Evolutionary conservation across 106 monocot genomes (phyloP).

Genomic region (Dendrobium officinale): DNA sequence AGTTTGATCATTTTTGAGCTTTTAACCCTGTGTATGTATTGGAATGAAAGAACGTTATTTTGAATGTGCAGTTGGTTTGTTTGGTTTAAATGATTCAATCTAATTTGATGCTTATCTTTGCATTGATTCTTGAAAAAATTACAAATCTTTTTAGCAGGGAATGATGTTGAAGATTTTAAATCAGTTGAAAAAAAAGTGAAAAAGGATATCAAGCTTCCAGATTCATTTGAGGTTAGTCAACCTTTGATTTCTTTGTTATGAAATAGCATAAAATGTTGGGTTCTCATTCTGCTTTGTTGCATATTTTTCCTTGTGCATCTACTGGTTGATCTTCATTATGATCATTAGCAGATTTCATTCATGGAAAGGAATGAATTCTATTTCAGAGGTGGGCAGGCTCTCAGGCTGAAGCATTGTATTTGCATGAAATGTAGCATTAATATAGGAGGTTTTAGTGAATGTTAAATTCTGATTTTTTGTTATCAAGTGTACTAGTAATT

Average conservation of each 20-base stretch:
- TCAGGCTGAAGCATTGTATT: neutral
- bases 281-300: neutral
- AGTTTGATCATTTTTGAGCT: neutral
- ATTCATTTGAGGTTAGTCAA: constrained; percentile 2
- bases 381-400: neutral
- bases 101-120: neutral
- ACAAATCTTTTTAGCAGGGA: neutral
- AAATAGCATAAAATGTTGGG: neutral
- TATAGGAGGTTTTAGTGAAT: neutral
- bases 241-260: neutral
- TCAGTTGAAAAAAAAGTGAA: neutral
- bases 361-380: neutral
- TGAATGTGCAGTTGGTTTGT: neutral
- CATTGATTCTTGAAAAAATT: neutral
- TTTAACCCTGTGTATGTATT: neutral
- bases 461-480: neutral
- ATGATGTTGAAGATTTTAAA: neutral
- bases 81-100: neutral
- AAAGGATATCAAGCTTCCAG: neutral
- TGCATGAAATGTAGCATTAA: neutral
- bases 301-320: neutral
- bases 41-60: neutral
- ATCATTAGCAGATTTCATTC: neutral
- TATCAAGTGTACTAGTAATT: neutral
- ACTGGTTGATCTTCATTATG: neutral